Base-by-base conservation (phyloP, 2,329 filamentous ascomycete genomes). In the Cordyceps militaris region DNA sequence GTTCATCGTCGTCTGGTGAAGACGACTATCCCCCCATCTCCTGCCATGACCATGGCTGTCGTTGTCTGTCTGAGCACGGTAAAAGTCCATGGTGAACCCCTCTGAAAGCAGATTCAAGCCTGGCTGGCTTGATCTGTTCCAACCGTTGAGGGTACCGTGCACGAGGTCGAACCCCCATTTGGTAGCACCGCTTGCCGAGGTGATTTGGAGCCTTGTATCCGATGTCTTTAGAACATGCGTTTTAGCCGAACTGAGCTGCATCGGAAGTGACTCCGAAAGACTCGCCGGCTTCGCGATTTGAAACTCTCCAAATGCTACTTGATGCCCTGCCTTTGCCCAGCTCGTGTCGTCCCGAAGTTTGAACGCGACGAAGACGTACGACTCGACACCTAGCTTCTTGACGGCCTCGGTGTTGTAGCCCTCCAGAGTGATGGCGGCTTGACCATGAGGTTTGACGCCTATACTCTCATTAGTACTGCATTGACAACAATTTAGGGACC, bases 51-150 rank as follows among this genome's bases (percentile, higher is more conserved):
- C 73, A 0, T 79, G 79, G 4, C 75, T 73, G 65, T 88, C 85
- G 65, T 88, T 88, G 70, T 88, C 83, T 0, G 85, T 88, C 38
- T 80, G 75, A 0, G 86, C 80, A 40, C 85, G 83, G 73, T 85
- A 87, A 66, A 88, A 80, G 61, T 77, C 76, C 42, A 85, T 73
- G 2, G 69, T 62, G 2, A 78, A 63, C 0, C 78, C 76, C 30
- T 74, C 66, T 4, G 73, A 74, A 50, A 82, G 71, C 28, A 80
- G 64, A 61, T 78, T 76, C 24, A 61, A 57, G 8, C 65, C 49
- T 0, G 67, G 64, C 3, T 62, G 56, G 3, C 59, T 53, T 2
- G 66, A 62, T 13, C 75, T 70, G 13, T 66, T 70, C 70, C 79
- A 76, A 54, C 71, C 76, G 4, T 66, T 66, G 11, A 81, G 67